phyloP scores from a whole-genome alignment of 192 early-diverging fungal species.

The Coemansia asiatica region DNA sequence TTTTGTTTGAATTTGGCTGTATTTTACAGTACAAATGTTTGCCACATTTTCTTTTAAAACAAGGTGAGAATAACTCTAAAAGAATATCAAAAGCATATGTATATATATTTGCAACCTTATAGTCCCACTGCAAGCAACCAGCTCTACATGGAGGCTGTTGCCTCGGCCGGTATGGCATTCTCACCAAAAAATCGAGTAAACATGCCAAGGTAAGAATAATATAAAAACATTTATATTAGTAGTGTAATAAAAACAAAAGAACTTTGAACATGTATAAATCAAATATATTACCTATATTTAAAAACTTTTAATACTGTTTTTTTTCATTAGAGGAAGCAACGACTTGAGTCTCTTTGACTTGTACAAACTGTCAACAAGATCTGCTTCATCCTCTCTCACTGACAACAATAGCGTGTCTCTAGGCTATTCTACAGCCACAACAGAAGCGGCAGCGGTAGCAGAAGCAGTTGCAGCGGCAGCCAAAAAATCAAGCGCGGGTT shows the following conservation, averaged over 20 bases:
- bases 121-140: conserved; percentile 12
- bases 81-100: neutral
- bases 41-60: too few relatives aligned
- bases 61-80: too few relatives aligned
- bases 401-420: neutral
- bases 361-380: conserved; percentile 5
- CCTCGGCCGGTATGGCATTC: neutral
- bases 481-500: neutral
- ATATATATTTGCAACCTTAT: neutral
- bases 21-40: too few relatives aligned
- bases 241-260: too few relatives aligned
- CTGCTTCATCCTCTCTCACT: neutral
- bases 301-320: neutral
- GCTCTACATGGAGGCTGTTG: conserved; percentile 13
- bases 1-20: too few relatives aligned
- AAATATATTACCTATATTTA: neutral
- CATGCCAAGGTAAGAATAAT: neutral
- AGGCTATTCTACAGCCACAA: conserved; percentile 1
- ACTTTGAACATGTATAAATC: neutral
- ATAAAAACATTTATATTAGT: neutral
- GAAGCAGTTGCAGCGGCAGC: neutral
- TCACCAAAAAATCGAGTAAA: neutral
- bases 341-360: conserved; percentile 4
- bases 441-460: neutral
- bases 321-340: neutral